Base-by-base conservation (phyloP, 179 eudicot genomes). In the Corrigiola litoralis region DNA sequence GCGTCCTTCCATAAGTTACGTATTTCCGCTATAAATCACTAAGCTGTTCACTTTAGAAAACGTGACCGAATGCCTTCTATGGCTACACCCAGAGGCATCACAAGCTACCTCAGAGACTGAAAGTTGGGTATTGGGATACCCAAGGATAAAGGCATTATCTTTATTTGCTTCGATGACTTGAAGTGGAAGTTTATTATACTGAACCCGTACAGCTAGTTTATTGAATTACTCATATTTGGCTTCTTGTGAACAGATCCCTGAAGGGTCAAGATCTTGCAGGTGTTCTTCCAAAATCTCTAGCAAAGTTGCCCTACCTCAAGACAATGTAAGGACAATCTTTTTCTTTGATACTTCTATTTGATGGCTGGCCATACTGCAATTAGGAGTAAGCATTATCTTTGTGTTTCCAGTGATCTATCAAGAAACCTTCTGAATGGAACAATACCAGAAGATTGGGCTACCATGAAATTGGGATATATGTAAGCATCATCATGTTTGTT, bases 401-500 rank as follows among this genome's bases (percentile, higher is more conserved):
- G 31, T 28, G n/a, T 70, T 65, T 63, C 24, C 72, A 78, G 81
- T 44, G 75, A 78, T 72, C 38, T 78, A 42, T 32, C 75, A 38
- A 74, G 81, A 71, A 78, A 78, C 72, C 77, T 69, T 61, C 78
- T 78, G 20, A 66, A 42, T 27, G 81, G 81, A 48, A 70, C 67
- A 21, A 74, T 78, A 70, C 81, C 81, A 37, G 47, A 65, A 72
- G 78, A 77, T 77, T 84, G 87, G 91, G 80, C 72, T 58, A 63
- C 80, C 50, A 68, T 67, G 67, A 79, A 76, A 18, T 67, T 86
- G 75, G 70, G 75, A 63, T 66, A 48, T 63, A 1, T 83, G 91
- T 86, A 72, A 47, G 90, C 51, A 47, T 17, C 58, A 34, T 51
- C 56, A 5, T 41, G 25, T 71, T 61, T 41, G 13, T 64, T 16